phyloP scores from a whole-genome alignment of 495 filamentous ascomycete genomes.

The Neurospora sp. region DNA sequence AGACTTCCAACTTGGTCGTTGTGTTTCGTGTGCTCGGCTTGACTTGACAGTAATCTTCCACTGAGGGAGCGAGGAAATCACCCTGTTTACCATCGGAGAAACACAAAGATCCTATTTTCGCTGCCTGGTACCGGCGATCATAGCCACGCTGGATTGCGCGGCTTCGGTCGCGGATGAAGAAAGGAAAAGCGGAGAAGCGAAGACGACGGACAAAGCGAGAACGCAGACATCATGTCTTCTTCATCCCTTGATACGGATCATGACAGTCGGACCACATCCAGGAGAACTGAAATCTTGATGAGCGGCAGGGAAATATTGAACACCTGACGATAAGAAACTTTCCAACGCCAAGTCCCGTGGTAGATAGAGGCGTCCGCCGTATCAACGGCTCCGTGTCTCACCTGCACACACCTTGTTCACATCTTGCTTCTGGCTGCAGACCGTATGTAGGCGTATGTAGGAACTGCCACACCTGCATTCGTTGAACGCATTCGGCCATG shows the following conservation, averaged over 20 bases:
- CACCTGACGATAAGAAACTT: not conserved
- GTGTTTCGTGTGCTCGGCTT: too few relatives aligned
- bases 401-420: not conserved
- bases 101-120: not conserved
- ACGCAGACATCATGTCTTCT: not conserved
- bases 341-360: not conserved
- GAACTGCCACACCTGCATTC: too few relatives aligned
- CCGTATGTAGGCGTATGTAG: not conserved
- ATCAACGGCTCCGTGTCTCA: not conserved
- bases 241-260: not conserved
- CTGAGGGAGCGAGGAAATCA: too few relatives aligned
- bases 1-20: not conserved
- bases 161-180: not conserved
- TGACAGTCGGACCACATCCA: not conserved
- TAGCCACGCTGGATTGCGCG: not conserved
- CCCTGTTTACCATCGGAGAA: not conserved
- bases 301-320: not conserved
- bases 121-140: not conserved
- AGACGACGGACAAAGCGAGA: not conserved
- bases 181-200: not conserved
- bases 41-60: too few relatives aligned
- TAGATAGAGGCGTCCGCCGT: not conserved
- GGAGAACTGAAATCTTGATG: not conserved
- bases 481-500: too few relatives aligned
- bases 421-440: not conserved